Evolutionary conservation across 345 rosid genomes (phyloP).

Genomic region (Gossypium raimondii): DNA sequence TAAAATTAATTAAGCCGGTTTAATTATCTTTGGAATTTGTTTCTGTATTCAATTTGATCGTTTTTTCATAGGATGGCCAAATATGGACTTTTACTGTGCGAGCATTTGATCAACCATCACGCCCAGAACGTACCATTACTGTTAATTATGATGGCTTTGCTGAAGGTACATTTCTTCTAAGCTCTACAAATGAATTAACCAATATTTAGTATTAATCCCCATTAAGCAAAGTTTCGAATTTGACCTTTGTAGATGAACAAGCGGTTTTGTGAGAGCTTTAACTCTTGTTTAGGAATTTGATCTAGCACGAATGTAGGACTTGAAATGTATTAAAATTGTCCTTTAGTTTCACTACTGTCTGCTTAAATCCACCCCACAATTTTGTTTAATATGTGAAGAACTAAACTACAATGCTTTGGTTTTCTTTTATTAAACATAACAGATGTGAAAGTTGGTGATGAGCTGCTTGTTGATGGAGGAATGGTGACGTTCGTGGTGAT

Average conservation of each 20-base stretch:
- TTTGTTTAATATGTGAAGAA: neutral
- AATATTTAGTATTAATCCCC: no score
- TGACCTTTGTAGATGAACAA: no score
- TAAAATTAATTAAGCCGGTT: conserved; percentile 8
- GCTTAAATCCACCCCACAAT: neutral
- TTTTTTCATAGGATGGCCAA: conserved; percentile 48
- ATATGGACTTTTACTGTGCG: conserved; percentile 57
- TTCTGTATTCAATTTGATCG: neutral
- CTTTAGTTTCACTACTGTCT: neutral
- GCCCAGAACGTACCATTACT: conserved; percentile 48
- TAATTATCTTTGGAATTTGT: neutral
- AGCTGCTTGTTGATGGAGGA: conserved; percentile 71
- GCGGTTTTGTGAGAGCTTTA: no score
- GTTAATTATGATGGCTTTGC: conserved; percentile 71
- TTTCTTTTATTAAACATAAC: conserved; percentile 14
- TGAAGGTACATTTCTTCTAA: conserved; percentile 39
- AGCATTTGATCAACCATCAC: conserved; percentile 35
- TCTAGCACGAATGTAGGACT: no score
- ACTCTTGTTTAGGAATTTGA: no score
- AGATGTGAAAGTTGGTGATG: conserved; percentile 69
- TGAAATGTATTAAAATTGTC: no score
- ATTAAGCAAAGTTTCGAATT: no score
- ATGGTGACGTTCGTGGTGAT: conserved; percentile 68
- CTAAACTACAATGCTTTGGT: neutral
- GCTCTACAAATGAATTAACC: neutral